Evolutionary conservation across 345 rosid species (phyloP), one percentile per base, ranked within the genome.

Genomic region (Lagerstroemia speciosa): DNA sequence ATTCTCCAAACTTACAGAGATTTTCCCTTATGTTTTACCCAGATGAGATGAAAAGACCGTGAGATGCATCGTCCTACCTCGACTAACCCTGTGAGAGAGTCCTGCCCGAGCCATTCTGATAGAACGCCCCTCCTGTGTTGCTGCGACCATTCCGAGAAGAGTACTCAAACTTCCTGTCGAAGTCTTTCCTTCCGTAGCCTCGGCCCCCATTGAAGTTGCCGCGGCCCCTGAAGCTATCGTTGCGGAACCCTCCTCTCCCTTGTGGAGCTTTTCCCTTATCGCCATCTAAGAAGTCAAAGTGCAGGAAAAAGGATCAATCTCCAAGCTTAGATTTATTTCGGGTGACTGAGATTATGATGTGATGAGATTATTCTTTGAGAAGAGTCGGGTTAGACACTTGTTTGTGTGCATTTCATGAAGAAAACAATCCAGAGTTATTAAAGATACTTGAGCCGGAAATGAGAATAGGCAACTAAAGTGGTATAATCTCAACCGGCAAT

Each of bases 141-240:
- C 22, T 29, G 45, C 63, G 45, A 5, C 31, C 45, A 12, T 55
- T 53, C 6, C 62, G 43, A 53, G 55, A 20, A 19, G 55, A 5
- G 26, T 14, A 53, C 41, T 53, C 70, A 53, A 29, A 40, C 68
- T 45, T 65, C 68, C 32, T 65, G 50, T 33, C 70, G 32, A 31
- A 67, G 32, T 67, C 70, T 15, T 33, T 67, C 61, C 61, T 67
- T 22, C 70, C 70, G 32, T 46, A 46, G 41, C 58, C 52, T 9
- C 83, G 71, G 11, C 85, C 81, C 31, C 83, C 84, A 66, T 65
- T 77, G 37, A 43, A 76, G 70, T 77, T 81, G 41, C 87, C 83
- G 11, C 83, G 80, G 69, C 80, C 78, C 82, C 79, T 85, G 69
- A 72, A 76, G 52, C 78, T 83, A 30, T 86, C 85, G 63, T 72